These are phyloP conservation scores for Debaryomyces sp. DNA, from an alignment of 1,139 yeast species.

Conservation along the genomic window DNA sequence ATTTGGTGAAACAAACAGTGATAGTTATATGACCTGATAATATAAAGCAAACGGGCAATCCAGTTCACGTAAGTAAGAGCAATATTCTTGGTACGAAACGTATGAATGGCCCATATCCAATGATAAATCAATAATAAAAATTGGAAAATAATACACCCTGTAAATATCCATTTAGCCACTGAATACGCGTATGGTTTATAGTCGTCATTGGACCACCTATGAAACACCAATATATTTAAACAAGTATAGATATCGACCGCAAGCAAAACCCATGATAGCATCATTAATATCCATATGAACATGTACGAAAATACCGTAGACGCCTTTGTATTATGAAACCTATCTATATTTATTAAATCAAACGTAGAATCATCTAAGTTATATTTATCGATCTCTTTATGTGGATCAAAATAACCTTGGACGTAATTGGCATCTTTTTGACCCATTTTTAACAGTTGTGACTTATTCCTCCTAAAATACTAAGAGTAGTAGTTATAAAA, in stretches of 20 bases:
- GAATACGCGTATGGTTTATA: conserved; percentile 59
- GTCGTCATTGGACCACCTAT: conserved; percentile 69
- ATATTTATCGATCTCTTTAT: conserved; percentile 33
- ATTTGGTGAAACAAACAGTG: conserved; percentile 75
- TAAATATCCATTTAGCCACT: conserved; percentile 75
- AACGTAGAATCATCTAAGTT: conserved; percentile 45
- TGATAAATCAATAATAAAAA: conserved; percentile 61
- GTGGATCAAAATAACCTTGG: conserved; percentile 15
- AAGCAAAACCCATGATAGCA: conserved; percentile 60
- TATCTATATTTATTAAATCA: conserved; percentile 41
- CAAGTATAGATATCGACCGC: conserved; percentile 83
- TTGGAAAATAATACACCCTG: conserved; percentile 82
- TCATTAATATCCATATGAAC: conserved; percentile 50
- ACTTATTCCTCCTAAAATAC: background rate
- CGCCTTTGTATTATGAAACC: conserved; percentile 57
- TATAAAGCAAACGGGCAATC: conserved; percentile 61
- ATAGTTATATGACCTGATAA: conserved; percentile 58
- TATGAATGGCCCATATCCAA: conserved; percentile 58
- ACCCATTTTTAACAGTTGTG: background rate
- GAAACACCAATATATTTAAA: conserved; percentile 70
- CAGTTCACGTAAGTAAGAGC: conserved; percentile 72
- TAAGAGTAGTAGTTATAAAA: background rate
- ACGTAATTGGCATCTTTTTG: conserved; percentile 2
- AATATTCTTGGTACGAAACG: conserved; percentile 63
- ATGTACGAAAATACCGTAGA: conserved; percentile 59